Conservation (phyloP, 2,329 filamentous ascomycete genomes). For the Aspergillus sp. region DNA sequence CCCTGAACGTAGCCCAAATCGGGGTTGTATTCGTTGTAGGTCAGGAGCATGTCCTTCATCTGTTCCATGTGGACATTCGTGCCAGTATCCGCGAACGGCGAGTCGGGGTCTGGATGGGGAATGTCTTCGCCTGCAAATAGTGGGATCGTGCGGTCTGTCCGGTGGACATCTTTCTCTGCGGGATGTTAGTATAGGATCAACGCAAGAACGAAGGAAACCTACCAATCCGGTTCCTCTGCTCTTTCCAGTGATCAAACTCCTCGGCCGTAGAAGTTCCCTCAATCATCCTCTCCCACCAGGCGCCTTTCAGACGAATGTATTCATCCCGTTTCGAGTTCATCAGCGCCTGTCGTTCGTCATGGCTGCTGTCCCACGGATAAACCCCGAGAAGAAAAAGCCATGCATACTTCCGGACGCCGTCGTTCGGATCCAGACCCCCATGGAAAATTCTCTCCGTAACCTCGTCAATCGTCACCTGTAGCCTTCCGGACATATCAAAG, state of each 20-base stretch:
- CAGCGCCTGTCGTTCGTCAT: conserved; percentile 74
- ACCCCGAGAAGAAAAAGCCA: conserved; percentile 93
- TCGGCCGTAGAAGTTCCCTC: conserved; percentile 74
- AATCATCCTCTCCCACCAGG: conserved; percentile 92
- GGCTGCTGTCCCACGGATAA: conserved; percentile 85
- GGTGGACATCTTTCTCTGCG: conserved; percentile 93
- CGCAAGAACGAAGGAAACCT: conserved; percentile 32
- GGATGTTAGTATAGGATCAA: conserved; percentile 23
- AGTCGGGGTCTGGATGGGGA: conserved; percentile 91
- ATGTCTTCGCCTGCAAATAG: conserved; percentile 95
- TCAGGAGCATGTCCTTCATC: conserved; percentile 98
- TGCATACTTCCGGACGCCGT: conserved; percentile 90
- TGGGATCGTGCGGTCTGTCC: conserved; percentile 89
- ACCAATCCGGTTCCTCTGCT: conserved; percentile 91
- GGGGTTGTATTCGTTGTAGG: conserved; percentile 96
- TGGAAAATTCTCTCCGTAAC: conserved; percentile 98
- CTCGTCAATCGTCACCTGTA: conserved; percentile 78
- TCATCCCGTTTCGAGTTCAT: conserved; percentile 83
- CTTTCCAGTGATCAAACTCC: conserved; percentile 91
- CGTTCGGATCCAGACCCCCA: conserved; percentile 78
- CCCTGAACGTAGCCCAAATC: conserved; percentile 96
- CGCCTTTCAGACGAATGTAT: conserved; percentile 86
- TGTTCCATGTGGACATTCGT: conserved; percentile 98
- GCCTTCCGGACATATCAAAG: conserved; percentile 71
- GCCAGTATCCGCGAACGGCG: conserved; percentile 83